Percentiles rank a stretch among this genome's conserved stretches.
Conservation (phyloP, 495 filamentous ascomycete genomes). For the Penicillium roqueforti region DNA sequence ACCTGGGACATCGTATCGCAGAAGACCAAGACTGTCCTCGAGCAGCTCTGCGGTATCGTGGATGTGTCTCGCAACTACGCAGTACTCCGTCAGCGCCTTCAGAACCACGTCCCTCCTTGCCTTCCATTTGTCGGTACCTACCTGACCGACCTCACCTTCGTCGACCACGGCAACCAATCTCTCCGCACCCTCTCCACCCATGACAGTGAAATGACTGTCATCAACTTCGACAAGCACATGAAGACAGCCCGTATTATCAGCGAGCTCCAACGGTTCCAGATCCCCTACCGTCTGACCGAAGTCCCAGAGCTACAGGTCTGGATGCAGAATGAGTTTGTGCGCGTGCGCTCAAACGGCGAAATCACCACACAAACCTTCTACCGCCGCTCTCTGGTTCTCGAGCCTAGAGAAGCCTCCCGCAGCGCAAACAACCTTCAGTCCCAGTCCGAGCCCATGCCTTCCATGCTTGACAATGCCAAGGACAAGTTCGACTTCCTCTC, state of each 20-base stretch:
- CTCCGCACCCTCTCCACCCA: constrained; percentile 44
- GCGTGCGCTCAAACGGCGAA: constrained; percentile 75
- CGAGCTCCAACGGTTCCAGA: constrained; percentile 94
- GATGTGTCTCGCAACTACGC: constrained; percentile 89
- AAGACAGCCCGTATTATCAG: constrained; percentile 93
- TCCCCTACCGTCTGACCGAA: constrained; percentile 82
- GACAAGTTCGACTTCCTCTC: constrained; percentile 57
- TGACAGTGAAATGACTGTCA: constrained; percentile 65
- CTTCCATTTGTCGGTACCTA: constrained; percentile 97
- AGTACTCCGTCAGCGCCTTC: constrained; percentile 80
- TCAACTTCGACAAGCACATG: constrained; percentile 98
- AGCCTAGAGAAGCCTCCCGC: constrained; percentile 62
- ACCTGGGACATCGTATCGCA: constrained; percentile 90
- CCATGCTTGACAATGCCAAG: constrained; percentile 50
- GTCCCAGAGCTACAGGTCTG: constrained; percentile 90
- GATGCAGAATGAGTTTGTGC: constrained; percentile 79
- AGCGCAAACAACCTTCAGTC: constrained; percentile 12
- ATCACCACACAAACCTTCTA: constrained; percentile 75
- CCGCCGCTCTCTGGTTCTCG: constrained; percentile 81
- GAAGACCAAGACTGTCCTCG: constrained; percentile 77
- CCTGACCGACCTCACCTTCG: constrained; percentile 72
- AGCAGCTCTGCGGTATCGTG: constrained; percentile 72
- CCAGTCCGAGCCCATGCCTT: constrained; percentile 40
- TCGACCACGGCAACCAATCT: constrained; percentile 89
- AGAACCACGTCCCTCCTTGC: constrained; percentile 86